Evolutionary conservation across 768 basidiomycete species (phyloP).

Genomic region (Lactifluus rugatus): DNA sequence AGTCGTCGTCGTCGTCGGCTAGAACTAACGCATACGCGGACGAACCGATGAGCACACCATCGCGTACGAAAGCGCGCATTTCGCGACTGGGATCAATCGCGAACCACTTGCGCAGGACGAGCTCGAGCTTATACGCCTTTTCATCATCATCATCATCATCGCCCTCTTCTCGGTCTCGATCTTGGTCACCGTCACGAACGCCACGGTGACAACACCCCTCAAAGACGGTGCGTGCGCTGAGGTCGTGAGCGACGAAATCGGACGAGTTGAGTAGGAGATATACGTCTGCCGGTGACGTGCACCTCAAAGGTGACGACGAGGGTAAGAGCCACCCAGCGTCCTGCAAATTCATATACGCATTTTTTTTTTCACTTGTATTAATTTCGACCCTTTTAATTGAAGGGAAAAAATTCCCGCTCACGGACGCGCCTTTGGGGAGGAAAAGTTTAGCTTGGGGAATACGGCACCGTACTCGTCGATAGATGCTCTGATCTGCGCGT

Average conservation of each 20-base stretch:
- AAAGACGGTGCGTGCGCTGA: constrained; percentile 53
- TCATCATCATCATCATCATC: not conserved
- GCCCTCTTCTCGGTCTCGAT: not conserved
- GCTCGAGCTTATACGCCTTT: constrained; percentile 60
- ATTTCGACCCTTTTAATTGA: too few relatives aligned
- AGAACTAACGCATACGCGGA: constrained; percentile 6
- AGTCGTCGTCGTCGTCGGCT: too few relatives aligned
- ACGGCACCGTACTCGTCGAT: constrained; percentile 69
- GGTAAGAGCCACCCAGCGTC: constrained; percentile 91
- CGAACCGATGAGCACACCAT: constrained; percentile 63
- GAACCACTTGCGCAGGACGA: constrained; percentile 88
- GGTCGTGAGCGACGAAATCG: constrained; percentile 78
- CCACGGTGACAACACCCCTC: constrained; percentile 40
- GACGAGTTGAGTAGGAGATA: constrained; percentile 90
- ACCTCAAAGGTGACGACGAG: constrained; percentile 73
- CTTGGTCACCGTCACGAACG: not conserved
- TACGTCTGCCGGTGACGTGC: constrained; percentile 80
- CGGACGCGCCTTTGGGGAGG: constrained; percentile 69
- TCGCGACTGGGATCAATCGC: constrained; percentile 76
- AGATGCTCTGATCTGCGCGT: constrained; percentile 53
- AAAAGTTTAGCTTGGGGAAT: constrained; percentile 96
- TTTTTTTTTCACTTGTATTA: too few relatives aligned
- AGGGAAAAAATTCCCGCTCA: not conserved
- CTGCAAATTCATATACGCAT: constrained; percentile 30
- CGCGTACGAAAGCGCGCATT: constrained; percentile 81